These are phyloP conservation scores for Spinacia oleracea DNA, from an alignment of 179 eudicot species.

Conservation along the genomic window DNA sequence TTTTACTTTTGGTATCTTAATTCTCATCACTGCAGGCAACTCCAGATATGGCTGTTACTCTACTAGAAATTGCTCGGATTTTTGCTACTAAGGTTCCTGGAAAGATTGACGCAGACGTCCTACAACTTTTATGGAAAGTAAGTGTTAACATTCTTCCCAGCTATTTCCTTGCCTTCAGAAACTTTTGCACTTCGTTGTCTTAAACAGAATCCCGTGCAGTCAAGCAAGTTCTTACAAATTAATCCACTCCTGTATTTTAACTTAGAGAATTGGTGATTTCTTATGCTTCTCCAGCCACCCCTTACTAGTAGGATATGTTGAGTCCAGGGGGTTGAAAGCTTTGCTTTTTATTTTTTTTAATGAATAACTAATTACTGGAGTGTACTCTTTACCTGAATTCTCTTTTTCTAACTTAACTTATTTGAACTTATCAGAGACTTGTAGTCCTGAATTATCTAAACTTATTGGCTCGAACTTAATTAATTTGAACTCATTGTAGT, in stretches of 20 bases:
- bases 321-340: neutral
- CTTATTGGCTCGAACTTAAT: neutral
- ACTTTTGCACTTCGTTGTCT: neutral
- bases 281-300: slow-evolving; percentile 15
- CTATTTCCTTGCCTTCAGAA: too few relatives aligned
- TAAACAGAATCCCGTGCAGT: neutral
- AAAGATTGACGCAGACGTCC: slow-evolving; percentile 97
- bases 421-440: too few relatives aligned
- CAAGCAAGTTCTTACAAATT: neutral
- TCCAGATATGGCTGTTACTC: slow-evolving; percentile 99
- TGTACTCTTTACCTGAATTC: neutral
- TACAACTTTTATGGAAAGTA: slow-evolving; percentile 98
- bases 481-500: neutral
- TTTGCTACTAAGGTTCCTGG: slow-evolving; percentile 99
- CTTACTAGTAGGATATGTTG: neutral
- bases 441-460: neutral
- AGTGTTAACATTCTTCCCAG: slow-evolving; percentile 24
- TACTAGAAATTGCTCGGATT: slow-evolving; percentile 94
- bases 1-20: slow-evolving; percentile 18
- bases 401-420: too few relatives aligned
- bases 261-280: neutral
- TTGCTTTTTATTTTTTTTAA: neutral
- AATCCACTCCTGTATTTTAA: neutral
- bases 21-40: slow-evolving; percentile 62
- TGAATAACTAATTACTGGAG: neutral